These are phyloP conservation scores for Candida silvatica DNA, from an alignment of 805 yeast species.

Conservation along the genomic window DNA sequence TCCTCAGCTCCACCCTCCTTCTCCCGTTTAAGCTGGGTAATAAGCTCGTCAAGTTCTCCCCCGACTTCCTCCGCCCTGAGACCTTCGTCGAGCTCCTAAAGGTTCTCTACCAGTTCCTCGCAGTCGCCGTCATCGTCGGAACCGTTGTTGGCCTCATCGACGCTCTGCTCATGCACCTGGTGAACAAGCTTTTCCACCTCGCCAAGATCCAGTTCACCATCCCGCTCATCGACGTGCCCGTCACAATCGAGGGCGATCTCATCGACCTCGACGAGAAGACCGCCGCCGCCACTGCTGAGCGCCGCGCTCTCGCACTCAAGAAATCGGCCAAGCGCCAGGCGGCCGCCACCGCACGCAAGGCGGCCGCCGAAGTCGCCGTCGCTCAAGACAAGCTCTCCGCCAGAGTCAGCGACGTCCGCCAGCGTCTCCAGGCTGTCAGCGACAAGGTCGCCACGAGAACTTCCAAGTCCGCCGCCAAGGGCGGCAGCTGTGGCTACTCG, in stretches of 20 bases:
- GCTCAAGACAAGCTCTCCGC: too few species aligned
- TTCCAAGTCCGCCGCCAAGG: too few species aligned
- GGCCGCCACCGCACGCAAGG: too few species aligned
- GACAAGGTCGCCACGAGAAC: too few species aligned
- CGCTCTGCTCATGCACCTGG: slow-evolving; percentile 9
- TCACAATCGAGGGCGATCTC: background rate
- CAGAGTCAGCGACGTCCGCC: too few species aligned
- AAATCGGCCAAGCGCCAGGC: too few species aligned
- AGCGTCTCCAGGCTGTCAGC: too few species aligned
- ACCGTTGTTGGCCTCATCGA: slow-evolving; percentile 13
- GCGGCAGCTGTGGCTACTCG: too few species aligned
- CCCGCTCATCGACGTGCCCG: background rate
- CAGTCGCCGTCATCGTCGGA: slow-evolving; percentile 16
- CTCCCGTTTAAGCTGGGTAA: slow-evolving; percentile 4
- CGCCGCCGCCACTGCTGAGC: background rate
- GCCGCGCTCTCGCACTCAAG: too few species aligned
- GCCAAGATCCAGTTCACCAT: background rate
- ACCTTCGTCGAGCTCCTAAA: slow-evolving; percentile 5
- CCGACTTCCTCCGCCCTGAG: background rate
- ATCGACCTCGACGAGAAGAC: background rate
- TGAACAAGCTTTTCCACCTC: slow-evolving; percentile 3
- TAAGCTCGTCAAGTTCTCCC: background rate
- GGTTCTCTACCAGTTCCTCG: slow-evolving; percentile 16
- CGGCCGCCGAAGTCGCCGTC: too few species aligned
- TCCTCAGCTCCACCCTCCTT: slow-evolving; percentile 2